phyloP scores from a whole-genome alignment of 129 eudicot genomes.

The Helianthus tuberosus region DNA sequence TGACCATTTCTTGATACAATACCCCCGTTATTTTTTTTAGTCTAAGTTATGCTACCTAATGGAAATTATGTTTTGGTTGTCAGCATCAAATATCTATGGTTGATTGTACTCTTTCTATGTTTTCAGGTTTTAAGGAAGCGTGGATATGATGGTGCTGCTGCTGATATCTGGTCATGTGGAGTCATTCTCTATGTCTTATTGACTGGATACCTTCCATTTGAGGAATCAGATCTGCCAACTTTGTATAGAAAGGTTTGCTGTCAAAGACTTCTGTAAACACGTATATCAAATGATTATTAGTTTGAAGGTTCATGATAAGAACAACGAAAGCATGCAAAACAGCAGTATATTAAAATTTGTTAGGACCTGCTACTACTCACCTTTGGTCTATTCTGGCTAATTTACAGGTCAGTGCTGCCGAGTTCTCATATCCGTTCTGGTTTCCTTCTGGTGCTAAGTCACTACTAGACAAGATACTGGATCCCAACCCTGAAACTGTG shows the following conservation, averaged over 20 bases:
- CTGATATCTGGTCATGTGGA: slow-evolving; percentile 99
- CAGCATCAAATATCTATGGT: background rate
- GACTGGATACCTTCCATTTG: slow-evolving; percentile 94
- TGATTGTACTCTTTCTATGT: background rate
- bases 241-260: slow-evolving; percentile 78
- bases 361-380: slow-evolving; percentile 29
- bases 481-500: slow-evolving; percentile 96
- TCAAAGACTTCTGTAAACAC: slow-evolving; percentile 10
- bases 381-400: slow-evolving; percentile 17
- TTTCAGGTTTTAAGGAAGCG: slow-evolving; percentile 68
- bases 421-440: slow-evolving; percentile 88
- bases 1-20: slow-evolving; percentile 5
- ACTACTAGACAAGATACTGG: slow-evolving; percentile 77
- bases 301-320: slow-evolving; percentile 10
- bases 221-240: slow-evolving; percentile 79
- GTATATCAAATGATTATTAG: slow-evolving; percentile 8
- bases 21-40: background rate
- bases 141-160: slow-evolving; percentile 99
- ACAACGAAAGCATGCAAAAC: background rate
- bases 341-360: background rate
- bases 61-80: background rate
- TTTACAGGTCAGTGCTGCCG: slow-evolving; percentile 75
- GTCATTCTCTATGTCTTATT: slow-evolving; percentile 88
- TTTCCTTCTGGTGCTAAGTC: slow-evolving; percentile 77
- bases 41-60: background rate